Percentiles rank a stretch among this genome's conserved stretches.
These are phyloP conservation scores for Nitzschia palea DNA, from an alignment of 108 stramenopile species.

Conservation along the genomic window DNA sequence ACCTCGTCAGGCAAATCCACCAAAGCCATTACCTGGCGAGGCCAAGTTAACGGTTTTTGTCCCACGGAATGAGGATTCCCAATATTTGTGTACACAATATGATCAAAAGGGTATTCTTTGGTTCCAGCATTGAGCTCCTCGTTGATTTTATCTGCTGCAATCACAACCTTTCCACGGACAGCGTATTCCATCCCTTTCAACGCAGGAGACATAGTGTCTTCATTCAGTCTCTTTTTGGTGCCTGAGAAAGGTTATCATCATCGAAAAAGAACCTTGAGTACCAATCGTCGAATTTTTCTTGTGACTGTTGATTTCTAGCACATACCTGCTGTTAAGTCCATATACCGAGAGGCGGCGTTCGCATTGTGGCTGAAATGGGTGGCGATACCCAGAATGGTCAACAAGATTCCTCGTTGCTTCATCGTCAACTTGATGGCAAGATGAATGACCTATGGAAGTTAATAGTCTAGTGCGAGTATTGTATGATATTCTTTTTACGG, in stretches of 20 bases:
- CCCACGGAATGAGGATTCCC: constrained; percentile 98
- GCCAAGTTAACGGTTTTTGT: constrained; percentile 94
- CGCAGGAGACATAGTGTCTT: constrained; percentile 59
- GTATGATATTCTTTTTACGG: no score
- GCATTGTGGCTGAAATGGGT: neutral
- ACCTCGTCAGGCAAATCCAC: constrained; percentile 71
- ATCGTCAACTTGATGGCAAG: no score
- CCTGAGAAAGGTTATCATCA: no score
- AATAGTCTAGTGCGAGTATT: no score
- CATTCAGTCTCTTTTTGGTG: constrained; percentile 6
- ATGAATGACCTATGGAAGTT: no score
- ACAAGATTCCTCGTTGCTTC: no score
- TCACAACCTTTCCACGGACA: constrained; percentile 83
- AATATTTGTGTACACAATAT: constrained; percentile 96
- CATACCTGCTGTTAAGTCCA: no score
- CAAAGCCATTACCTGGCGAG: constrained; percentile 92
- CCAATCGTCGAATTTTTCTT: no score
- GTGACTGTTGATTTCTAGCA: no score
- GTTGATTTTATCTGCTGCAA: constrained; percentile 76
- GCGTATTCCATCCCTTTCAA: constrained; percentile 85
- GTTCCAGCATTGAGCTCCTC: constrained; percentile 38
- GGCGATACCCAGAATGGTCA: neutral
- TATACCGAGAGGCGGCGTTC: neutral
- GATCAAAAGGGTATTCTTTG: constrained; percentile 61
- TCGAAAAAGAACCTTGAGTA: no score